phyloP scores from a whole-genome alignment of 768 basidiomycete genomes.

The Austroboletus eburneus region DNA sequence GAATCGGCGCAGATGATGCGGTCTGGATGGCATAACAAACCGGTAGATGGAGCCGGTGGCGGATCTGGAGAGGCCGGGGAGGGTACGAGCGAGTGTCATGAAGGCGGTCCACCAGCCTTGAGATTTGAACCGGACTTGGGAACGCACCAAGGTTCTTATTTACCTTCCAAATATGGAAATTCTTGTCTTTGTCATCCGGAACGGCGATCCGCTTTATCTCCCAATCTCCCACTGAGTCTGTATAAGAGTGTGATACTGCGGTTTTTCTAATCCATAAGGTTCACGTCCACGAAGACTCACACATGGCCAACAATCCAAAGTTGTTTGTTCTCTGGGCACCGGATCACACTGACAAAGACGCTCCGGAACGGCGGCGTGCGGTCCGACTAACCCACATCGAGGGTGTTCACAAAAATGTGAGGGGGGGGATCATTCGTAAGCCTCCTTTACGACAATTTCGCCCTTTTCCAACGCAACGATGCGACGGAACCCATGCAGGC shows the following conservation, averaged over 20 bases:
- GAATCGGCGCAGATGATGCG: conserved; percentile 12
- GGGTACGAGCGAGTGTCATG: neutral
- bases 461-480: conserved; percentile 9
- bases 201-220: conserved; percentile 6
- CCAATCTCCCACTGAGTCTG: too few species aligned
- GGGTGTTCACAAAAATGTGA: conserved; percentile 33
- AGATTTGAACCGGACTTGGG: too few species aligned
- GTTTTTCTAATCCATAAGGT: too few species aligned
- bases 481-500: conserved; percentile 34
- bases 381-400: conserved; percentile 52
- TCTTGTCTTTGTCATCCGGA: neutral
- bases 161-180: conserved; percentile 10
- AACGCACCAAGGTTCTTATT: conserved; percentile 5
- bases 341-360: conserved; percentile 55
- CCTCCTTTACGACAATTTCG: conserved; percentile 1
- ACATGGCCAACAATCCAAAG: conserved; percentile 17
- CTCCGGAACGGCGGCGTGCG: conserved; percentile 46
- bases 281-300: neutral
- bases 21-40: neutral
- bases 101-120: neutral
- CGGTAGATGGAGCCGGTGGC: neutral
- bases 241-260: too few species aligned
- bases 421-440: conserved; percentile 49
- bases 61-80: neutral
- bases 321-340: conserved; percentile 61